phyloP scores from a whole-genome alignment of 176 grass and related monocot species.

The Phragmites australis region DNA sequence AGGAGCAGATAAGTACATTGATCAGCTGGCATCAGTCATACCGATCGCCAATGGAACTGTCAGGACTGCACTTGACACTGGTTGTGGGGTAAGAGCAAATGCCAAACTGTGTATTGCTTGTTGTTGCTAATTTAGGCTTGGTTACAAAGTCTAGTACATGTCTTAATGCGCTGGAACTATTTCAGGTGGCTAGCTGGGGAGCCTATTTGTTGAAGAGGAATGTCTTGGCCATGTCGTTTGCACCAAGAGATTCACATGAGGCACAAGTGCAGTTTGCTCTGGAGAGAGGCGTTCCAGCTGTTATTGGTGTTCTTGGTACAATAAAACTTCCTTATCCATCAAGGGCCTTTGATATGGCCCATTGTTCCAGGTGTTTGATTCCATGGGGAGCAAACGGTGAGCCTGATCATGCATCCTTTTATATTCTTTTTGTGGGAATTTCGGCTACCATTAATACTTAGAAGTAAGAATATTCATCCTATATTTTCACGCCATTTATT shows the following conservation, averaged over 20 bases:
- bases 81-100: slow-evolving; percentile 71
- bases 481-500: slow-evolving; percentile 1
- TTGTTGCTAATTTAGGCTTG: neutral
- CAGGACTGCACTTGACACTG: slow-evolving; percentile 92
- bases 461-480: neutral
- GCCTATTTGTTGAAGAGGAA: slow-evolving; percentile 88
- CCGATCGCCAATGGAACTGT: slow-evolving; percentile 86
- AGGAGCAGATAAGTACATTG: slow-evolving; percentile 92
- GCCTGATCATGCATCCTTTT: slow-evolving; percentile 10
- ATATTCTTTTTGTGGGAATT: slow-evolving; percentile 10
- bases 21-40: slow-evolving; percentile 81
- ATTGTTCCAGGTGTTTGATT: slow-evolving; percentile 96
- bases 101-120: neutral
- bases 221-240: slow-evolving; percentile 94
- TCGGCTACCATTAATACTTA: neutral
- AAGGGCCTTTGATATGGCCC: slow-evolving; percentile 98
- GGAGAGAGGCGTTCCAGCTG: slow-evolving; percentile 89
- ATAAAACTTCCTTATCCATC: slow-evolving; percentile 89
- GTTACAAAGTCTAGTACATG: slow-evolving; percentile 5
- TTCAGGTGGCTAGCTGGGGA: slow-evolving; percentile 97
- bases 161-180: slow-evolving; percentile 22
- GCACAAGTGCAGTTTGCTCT: slow-evolving; percentile 97
- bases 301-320: slow-evolving; percentile 87
- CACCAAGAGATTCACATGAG: slow-evolving; percentile 92
- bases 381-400: slow-evolving; percentile 87